Percentiles rank a stretch among this genome's conserved stretches.
These are phyloP conservation scores for Penicillium angulare DNA, from an alignment of 495 filamentous ascomycete species.

Conservation along the genomic window DNA sequence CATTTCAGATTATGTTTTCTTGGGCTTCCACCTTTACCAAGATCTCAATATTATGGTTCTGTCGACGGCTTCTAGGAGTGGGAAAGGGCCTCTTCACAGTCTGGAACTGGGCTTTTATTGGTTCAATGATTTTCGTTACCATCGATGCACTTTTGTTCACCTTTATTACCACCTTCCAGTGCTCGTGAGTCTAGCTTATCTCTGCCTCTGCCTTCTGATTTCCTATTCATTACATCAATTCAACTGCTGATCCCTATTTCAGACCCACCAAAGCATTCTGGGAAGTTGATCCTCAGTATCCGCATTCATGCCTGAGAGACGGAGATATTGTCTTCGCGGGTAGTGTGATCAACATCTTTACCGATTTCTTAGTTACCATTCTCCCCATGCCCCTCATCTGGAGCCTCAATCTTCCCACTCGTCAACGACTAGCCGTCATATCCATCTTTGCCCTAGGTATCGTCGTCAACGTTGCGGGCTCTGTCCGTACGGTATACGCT, in stretches of 20 bases:
- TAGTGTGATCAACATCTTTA: constrained; percentile 59
- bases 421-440: constrained; percentile 55
- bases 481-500: constrained; percentile 53
- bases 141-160: constrained; percentile 48
- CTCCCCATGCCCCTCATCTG: constrained; percentile 60
- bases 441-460: constrained; percentile 59
- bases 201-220: too few relatives aligned
- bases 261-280: constrained; percentile 57
- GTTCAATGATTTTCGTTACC: constrained; percentile 43
- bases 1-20: constrained; percentile 53
- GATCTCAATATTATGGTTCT: constrained; percentile 57
- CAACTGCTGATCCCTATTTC: constrained; percentile 5
- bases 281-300: constrained; percentile 34
- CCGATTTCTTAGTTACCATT: constrained; percentile 56
- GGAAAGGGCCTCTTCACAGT: constrained; percentile 32
- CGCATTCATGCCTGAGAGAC: constrained; percentile 50
- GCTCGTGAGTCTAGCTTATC: constrained; percentile 42
- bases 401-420: constrained; percentile 52
- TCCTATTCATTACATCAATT: too few relatives aligned
- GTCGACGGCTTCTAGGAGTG: constrained; percentile 48
- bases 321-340: constrained; percentile 48
- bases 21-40: constrained; percentile 54
- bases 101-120: constrained; percentile 44
- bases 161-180: constrained; percentile 54
- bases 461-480: constrained; percentile 56